phyloP scores from a whole-genome alignment of 257 asterid species.

The Penstemon eatonii region DNA sequence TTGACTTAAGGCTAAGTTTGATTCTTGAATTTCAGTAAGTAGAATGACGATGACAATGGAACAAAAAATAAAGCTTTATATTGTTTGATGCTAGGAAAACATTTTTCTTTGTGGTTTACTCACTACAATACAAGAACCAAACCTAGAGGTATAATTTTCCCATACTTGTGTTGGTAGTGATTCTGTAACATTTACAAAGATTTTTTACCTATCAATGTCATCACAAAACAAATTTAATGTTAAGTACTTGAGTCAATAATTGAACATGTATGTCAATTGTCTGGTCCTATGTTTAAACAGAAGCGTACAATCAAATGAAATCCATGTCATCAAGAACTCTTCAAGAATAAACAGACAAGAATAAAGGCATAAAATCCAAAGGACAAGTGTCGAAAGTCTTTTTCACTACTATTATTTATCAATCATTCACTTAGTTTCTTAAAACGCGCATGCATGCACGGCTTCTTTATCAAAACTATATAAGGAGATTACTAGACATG shows the following conservation, averaged over 20 bases:
- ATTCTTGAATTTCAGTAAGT: too few species aligned
- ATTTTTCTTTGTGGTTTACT: too few species aligned
- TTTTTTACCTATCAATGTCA: not conserved
- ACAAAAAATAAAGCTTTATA: too few species aligned
- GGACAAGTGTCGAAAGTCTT: slow-evolving; percentile 27
- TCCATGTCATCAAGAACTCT: not conserved
- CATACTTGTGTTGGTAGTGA: too few species aligned
- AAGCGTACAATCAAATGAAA: not conserved
- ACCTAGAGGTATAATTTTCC: too few species aligned
- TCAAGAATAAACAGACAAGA: slow-evolving; percentile 3
- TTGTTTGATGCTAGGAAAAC: too few species aligned
- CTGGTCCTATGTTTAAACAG: not conserved
- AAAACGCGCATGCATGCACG: slow-evolving; percentile 6
- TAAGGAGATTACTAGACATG: not conserved
- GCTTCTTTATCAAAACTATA: not conserved
- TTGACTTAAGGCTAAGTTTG: too few species aligned
- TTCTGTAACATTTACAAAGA: too few species aligned
- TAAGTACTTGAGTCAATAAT: not conserved
- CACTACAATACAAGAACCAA: too few species aligned
- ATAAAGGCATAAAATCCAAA: slow-evolving; percentile 4
- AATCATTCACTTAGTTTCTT: slow-evolving; percentile 15
- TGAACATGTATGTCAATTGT: not conserved
- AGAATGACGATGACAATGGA: too few species aligned
- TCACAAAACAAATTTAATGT: not conserved
- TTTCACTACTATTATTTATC: slow-evolving; percentile 19